These are phyloP conservation scores for Mortierella sp. DNA, from an alignment of 371 early-diverging fungal species.

Conservation along the genomic window DNA sequence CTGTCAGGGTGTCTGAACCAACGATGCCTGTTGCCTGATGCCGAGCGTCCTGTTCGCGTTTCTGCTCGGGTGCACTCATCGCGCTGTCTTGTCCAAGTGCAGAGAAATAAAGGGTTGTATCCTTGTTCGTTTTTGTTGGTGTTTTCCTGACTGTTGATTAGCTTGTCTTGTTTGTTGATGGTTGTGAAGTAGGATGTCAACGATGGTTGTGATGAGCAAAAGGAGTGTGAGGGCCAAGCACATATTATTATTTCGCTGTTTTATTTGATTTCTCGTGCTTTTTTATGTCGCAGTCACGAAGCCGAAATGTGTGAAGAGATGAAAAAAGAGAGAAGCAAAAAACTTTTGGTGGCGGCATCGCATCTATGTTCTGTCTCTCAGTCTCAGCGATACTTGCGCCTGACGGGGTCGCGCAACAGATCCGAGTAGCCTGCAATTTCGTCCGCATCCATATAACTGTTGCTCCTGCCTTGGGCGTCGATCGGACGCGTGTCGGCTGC, in stretches of 20 bases:
- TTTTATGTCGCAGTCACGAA: constrained; percentile 3
- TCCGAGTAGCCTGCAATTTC: constrained; percentile 11
- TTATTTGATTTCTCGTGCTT: neutral
- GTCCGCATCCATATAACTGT: neutral
- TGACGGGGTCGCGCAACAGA: constrained; percentile 21
- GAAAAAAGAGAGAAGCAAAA: too few species aligned
- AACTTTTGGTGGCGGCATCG: neutral
- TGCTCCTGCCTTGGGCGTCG: neutral
- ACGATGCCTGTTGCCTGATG: neutral
- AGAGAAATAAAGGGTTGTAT: neutral
- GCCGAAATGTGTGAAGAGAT: too few species aligned
- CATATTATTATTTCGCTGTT: too few species aligned
- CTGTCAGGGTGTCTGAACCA: neutral
- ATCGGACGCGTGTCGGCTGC: neutral
- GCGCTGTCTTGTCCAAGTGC: neutral
- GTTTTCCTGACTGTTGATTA: too few species aligned
- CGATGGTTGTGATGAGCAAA: neutral
- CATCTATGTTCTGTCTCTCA: too few species aligned
- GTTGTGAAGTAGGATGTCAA: too few species aligned
- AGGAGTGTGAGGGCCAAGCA: neutral
- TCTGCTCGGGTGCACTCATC: constrained; percentile 19
- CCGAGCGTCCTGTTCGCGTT: neutral
- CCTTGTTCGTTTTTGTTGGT: too few species aligned
- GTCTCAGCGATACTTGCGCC: constrained; percentile 26
- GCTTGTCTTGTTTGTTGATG: too few species aligned